These are phyloP conservation scores for Arachnomyces sp. DNA, from an alignment of 2,329 filamentous ascomycete species.

Conservation along the genomic window DNA sequence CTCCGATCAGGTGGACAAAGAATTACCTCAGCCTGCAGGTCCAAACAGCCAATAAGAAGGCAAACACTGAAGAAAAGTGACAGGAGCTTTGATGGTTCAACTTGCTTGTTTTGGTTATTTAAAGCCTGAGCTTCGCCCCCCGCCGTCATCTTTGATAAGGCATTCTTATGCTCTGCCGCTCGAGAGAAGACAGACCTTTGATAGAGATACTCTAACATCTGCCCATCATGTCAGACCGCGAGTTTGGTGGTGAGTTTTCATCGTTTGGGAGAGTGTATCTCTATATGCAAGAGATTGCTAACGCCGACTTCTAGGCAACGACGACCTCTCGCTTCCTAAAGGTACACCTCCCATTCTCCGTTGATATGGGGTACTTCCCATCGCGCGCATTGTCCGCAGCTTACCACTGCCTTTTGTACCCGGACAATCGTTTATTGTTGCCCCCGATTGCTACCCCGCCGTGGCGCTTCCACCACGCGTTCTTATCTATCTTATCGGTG, in stretches of 20 bases:
- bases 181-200: slow-evolving; percentile 5
- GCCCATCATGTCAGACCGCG: slow-evolving; percentile 45
- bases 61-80: background rate
- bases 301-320: slow-evolving; percentile 37
- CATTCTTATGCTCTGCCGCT: slow-evolving; percentile 1
- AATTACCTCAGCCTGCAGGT: slow-evolving; percentile 23
- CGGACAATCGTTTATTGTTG: too few relatives aligned
- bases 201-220: slow-evolving; percentile 9
- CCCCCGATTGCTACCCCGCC: slow-evolving; percentile 1
- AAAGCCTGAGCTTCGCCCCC: background rate
- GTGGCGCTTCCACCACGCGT: background rate
- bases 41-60: background rate
- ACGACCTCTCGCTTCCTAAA: slow-evolving; percentile 54
- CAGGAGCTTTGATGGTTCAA: background rate
- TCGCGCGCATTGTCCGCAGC: background rate
- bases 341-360: slow-evolving; percentile 26
- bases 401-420: too few relatives aligned
- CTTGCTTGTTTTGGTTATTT: too few relatives aligned
- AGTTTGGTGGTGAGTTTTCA: slow-evolving; percentile 40
- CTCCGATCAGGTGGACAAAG: slow-evolving; percentile 14
- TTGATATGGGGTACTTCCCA: background rate
- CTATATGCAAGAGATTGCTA: slow-evolving; percentile 14
- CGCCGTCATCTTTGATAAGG: background rate
- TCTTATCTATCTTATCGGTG: background rate
- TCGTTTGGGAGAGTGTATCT: background rate